phyloP scores from a whole-genome alignment of 1,139 yeast genomes.

The Pichia inconspicua region DNA sequence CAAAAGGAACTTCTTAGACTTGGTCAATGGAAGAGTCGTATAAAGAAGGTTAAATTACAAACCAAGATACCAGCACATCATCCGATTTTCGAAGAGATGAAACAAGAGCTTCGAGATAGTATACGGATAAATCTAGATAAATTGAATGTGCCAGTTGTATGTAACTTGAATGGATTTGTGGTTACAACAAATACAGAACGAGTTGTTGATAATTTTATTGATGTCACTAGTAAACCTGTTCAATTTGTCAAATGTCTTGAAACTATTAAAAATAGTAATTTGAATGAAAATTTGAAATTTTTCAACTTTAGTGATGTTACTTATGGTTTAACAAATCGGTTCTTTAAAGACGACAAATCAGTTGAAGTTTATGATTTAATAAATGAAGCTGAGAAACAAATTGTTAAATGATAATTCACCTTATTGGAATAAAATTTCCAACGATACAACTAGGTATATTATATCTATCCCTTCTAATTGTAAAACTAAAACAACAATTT shows the following conservation, averaged over 20 bases:
- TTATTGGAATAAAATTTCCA: slow-evolving; percentile 87
- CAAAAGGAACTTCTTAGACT: slow-evolving; percentile 12
- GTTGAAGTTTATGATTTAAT: slow-evolving; percentile 11
- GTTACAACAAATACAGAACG: slow-evolving; percentile 11
- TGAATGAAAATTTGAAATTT: slow-evolving; percentile 15
- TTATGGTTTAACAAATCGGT: slow-evolving; percentile 22
- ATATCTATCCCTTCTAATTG: slow-evolving; percentile 86
- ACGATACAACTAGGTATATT: slow-evolving; percentile 95
- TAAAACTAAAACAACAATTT: slow-evolving; percentile 90
- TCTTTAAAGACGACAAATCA: slow-evolving; percentile 15
- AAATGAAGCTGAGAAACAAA: slow-evolving; percentile 6
- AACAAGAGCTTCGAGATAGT: slow-evolving; percentile 16
- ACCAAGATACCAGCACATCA: slow-evolving; percentile 29
- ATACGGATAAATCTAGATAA: slow-evolving; percentile 8
- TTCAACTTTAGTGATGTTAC: slow-evolving; percentile 27
- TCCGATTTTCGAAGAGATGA: slow-evolving; percentile 23
- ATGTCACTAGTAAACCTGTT: slow-evolving; percentile 27
- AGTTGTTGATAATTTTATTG: slow-evolving; percentile 23
- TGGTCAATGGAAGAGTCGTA: slow-evolving; percentile 21
- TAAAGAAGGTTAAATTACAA: slow-evolving; percentile 21
- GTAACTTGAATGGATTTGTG: slow-evolving; percentile 24
- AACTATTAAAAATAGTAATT: slow-evolving; percentile 6
- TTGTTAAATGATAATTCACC: slow-evolving; percentile 11
- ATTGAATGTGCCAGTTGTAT: slow-evolving; percentile 22
- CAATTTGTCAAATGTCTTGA: slow-evolving; percentile 26